Evolutionary conservation across 1,284 basidiomycete genomes (phyloP).

Genomic region (Leccinum angustisporum): DNA sequence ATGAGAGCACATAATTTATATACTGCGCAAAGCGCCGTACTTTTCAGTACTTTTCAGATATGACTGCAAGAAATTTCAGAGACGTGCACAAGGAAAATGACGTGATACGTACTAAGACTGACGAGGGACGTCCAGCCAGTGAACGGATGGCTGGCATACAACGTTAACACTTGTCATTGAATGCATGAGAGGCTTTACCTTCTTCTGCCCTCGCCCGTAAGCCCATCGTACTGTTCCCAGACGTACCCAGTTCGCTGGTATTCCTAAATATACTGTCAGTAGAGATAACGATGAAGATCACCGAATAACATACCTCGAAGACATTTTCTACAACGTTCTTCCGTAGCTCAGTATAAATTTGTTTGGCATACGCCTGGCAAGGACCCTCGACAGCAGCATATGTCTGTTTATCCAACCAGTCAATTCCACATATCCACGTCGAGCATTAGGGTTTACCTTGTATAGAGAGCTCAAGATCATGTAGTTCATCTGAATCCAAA

Average conservation of each 20-base stretch:
- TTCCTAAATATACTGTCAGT: conserved; percentile 55
- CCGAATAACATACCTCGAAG: conserved; percentile 58
- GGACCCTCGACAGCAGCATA: conserved; percentile 83
- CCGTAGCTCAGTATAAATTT: conserved; percentile 80
- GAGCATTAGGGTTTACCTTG: conserved; percentile 50
- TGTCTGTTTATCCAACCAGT: conserved; percentile 45
- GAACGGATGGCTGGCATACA: conserved; percentile 74
- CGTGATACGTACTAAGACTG: conserved; percentile 61
- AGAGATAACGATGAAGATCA: background rate
- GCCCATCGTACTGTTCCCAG: conserved; percentile 94
- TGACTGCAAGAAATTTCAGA: conserved; percentile 38
- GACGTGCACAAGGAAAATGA: conserved; percentile 7
- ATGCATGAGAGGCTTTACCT: conserved; percentile 49
- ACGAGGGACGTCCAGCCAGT: conserved; percentile 91
- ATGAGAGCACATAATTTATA: background rate
- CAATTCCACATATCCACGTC: background rate
- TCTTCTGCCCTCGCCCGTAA: conserved; percentile 79
- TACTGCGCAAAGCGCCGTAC: background rate
- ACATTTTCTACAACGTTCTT: conserved; percentile 86
- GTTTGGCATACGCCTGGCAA: conserved; percentile 66
- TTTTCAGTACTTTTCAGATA: conserved; percentile 56
- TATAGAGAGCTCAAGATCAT: conserved; percentile 77
- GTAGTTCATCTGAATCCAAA: conserved; percentile 98
- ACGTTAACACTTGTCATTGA: conserved; percentile 8
- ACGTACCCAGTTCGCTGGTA: conserved; percentile 90